Evolutionary conservation across 2,329 filamentous ascomycete species (phyloP).

Genomic region (Myriosclerotinia curreyana): DNA sequence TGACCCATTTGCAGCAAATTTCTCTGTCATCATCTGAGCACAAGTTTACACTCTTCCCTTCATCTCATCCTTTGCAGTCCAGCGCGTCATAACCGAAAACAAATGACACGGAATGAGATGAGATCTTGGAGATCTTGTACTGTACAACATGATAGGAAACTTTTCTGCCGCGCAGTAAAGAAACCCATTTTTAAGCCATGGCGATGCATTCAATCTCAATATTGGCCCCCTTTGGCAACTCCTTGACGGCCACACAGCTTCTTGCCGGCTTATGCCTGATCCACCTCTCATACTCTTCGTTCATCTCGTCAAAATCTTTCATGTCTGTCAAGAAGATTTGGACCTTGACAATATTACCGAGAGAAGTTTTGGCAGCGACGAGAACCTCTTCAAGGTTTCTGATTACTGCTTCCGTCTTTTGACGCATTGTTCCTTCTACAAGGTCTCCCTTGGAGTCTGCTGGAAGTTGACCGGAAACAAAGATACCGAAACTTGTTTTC

Average conservation of each 20-base stretch:
- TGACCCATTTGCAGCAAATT: background rate
- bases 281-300: constrained; percentile 79
- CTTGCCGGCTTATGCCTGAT: constrained; percentile 82
- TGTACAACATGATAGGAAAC: background rate
- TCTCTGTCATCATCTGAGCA: background rate
- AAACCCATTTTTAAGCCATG: constrained; percentile 41
- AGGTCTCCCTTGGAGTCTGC: constrained; percentile 35
- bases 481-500: constrained; percentile 63
- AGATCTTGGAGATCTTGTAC: background rate
- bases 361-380: constrained; percentile 71
- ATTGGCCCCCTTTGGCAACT: constrained; percentile 79
- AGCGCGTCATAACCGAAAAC: background rate
- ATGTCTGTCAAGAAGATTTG: constrained; percentile 91
- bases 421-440: constrained; percentile 50
- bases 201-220: constrained; percentile 92
- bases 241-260: constrained; percentile 86
- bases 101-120: background rate
- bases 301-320: constrained; percentile 84
- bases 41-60: background rate
- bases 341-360: constrained; percentile 84
- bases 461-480: constrained; percentile 56
- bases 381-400: constrained; percentile 83
- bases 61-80: background rate
- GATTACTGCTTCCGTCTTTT: constrained; percentile 63
- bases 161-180: background rate